These are phyloP conservation scores for Hyphochytrium catenoides DNA, from an alignment of 352 stramenopile species.

Conservation along the genomic window DNA sequence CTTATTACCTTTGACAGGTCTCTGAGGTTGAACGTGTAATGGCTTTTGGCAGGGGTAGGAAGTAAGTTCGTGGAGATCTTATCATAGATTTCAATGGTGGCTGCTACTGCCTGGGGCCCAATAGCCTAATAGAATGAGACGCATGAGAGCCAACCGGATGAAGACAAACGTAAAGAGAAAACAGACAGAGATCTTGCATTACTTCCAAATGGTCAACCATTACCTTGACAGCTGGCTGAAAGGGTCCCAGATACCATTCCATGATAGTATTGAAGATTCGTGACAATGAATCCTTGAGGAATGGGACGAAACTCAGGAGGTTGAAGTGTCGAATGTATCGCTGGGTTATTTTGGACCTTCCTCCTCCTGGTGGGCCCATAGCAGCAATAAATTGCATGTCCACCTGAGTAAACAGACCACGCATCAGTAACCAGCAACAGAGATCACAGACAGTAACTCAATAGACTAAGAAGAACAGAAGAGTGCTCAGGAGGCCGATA, in stretches of 20 bases:
- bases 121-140: no score
- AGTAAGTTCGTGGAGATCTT: constrained; percentile 61
- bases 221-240: constrained; percentile 46
- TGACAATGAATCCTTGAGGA: constrained; percentile 56
- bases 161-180: no score
- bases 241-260: constrained; percentile 65
- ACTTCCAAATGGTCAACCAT: no score
- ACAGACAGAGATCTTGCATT: no score
- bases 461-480: no score
- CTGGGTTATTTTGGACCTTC: constrained; percentile 70
- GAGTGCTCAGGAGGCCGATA: no score
- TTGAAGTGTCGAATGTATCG: constrained; percentile 79
- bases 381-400: constrained; percentile 76
- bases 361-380: constrained; percentile 73
- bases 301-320: constrained; percentile 74
- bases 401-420: no score
- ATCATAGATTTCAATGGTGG: constrained; percentile 78
- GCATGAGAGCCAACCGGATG: no score
- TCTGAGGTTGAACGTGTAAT: constrained; percentile 84
- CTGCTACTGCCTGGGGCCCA: constrained; percentile 28
- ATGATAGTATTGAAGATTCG: constrained; percentile 67
- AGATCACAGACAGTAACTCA: no score
- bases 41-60: constrained; percentile 71
- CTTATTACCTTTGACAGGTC: constrained; percentile 76
- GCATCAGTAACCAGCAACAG: no score